Base-by-base conservation (phyloP, 1,139 yeast genomes). In the Magnusiomyces magnusii region DNA sequence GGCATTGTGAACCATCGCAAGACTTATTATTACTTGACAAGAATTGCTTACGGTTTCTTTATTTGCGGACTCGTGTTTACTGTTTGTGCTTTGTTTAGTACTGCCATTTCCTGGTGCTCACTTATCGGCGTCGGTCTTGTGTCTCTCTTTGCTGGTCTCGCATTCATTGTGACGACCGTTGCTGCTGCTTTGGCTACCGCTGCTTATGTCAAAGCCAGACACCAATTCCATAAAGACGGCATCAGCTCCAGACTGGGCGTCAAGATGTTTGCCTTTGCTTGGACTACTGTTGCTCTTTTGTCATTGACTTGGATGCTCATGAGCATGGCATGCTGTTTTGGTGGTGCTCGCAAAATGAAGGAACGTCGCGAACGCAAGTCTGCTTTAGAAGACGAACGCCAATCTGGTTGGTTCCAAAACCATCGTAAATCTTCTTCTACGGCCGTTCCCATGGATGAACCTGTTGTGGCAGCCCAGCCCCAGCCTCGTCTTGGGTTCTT, bases 171-270 rank as follows among this genome's bases (percentile, higher is more conserved):
- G 69, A 74, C 79, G 17, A 68, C 79, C 31, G 71, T 47, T 36
- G 84, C 87, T 23, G 83, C 91, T n/a, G 73, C 82, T 49, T 73
- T 86, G 61, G 71, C 80, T 54, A 87, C 95, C 7, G 87, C 88
- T 36, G 81, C 80, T 51, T 85, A 78, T 69, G 87, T 82, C 34
- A 78, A 78, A 70, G 93, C 88, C 47, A 79, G 81, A 64, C 73
- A 79, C 64, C 77, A 78, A 21, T 87, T 87, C 73, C 74, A 73
- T 49, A 67, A 75, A 59, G 76, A 74, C 47, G 84, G 84, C 51
- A 68, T 71, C 57, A 57, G 62, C 24, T 80, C 93, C 15, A 69
- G 67, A 17, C 66, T 88, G 55, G 91, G 91, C 47, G 77, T 76
- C 47, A 80, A 80, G 62, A 74, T 82, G 71, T 76, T 85, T 70